phyloP scores from a whole-genome alignment of 805 yeast genomes.

The Tetrapisispora pingtungensis region DNA sequence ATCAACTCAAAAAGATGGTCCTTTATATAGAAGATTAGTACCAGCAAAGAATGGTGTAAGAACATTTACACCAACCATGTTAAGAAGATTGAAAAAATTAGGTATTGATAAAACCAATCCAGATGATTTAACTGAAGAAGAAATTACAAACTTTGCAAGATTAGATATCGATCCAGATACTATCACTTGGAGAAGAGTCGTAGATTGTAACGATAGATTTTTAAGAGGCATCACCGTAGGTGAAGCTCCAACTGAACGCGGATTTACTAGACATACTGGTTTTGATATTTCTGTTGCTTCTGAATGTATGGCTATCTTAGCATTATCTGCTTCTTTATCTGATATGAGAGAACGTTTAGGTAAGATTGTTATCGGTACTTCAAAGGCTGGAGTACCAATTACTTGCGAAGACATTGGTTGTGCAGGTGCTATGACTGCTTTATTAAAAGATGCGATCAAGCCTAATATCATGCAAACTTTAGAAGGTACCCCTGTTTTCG shows the following conservation, averaged over 20 bases:
- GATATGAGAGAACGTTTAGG: constrained; percentile 72
- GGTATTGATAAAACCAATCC: constrained; percentile 66
- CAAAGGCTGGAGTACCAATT: constrained; percentile 58
- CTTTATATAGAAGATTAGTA: constrained; percentile 63
- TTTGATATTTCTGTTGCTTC: constrained; percentile 81
- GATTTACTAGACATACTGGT: constrained; percentile 61
- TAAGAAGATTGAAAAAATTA: constrained; percentile 53
- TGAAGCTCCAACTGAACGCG: constrained; percentile 73
- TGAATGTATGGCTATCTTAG: constrained; percentile 79
- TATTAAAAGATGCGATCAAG: constrained; percentile 71
- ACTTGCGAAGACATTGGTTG: constrained; percentile 79
- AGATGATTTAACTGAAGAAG: constrained; percentile 61
- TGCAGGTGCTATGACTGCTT: constrained; percentile 79
- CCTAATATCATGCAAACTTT: constrained; percentile 83
- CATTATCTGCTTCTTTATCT: constrained; percentile 56
- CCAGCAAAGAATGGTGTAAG: constrained; percentile 65
- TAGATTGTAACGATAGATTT: constrained; percentile 75
- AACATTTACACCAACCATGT: constrained; percentile 58
- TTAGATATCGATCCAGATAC: constrained; percentile 70
- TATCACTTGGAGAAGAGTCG: constrained; percentile 75
- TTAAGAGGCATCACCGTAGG: constrained; percentile 71
- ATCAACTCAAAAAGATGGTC: constrained; percentile 58
- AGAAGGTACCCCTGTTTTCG: constrained; percentile 81
- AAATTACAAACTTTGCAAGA: constrained; percentile 52
- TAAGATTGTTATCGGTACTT: constrained; percentile 62